Conservation (phyloP, 257 asterid species). For the Forsythia viridissima region DNA sequence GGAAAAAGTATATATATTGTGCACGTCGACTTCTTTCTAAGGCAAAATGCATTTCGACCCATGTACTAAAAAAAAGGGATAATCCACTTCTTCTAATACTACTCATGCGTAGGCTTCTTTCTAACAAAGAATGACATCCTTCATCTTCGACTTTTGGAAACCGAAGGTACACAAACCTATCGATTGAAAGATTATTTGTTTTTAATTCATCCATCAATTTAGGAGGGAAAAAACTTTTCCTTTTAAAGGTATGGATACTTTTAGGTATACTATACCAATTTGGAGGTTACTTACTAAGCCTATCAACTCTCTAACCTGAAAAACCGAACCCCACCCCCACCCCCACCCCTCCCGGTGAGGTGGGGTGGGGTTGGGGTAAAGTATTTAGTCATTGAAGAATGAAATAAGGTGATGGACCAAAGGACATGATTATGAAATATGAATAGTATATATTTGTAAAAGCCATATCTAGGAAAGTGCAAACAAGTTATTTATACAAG, state of each 20-base stretch:
- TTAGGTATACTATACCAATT: not conserved
- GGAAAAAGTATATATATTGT: not conserved
- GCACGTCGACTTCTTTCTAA: too few relatives aligned
- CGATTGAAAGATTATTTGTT: too few relatives aligned
- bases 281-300: not conserved
- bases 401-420: slow-evolving; percentile 30
- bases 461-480: slow-evolving; percentile 19
- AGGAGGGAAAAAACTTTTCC: not conserved
- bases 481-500: slow-evolving; percentile 25
- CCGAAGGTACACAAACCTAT: not conserved
- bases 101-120: not conserved
- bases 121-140: not conserved
- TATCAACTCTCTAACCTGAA: too few relatives aligned
- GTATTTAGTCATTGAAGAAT: slow-evolving; percentile 37
- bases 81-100: not conserved
- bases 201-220: not conserved
- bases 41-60: too few relatives aligned
- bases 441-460: slow-evolving; percentile 8
- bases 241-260: not conserved
- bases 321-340: too few relatives aligned
- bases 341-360: too few relatives aligned
- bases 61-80: too few relatives aligned
- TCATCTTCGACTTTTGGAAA: not conserved
- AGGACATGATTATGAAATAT: slow-evolving; percentile 10
- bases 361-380: slow-evolving; percentile 11